A percentile compares a stretch with the other conserved stretches of the same genome.
Conservation (phyloP, 2,329 filamentous ascomycete genomes). For the Colletotrichum liaoningense region DNA sequence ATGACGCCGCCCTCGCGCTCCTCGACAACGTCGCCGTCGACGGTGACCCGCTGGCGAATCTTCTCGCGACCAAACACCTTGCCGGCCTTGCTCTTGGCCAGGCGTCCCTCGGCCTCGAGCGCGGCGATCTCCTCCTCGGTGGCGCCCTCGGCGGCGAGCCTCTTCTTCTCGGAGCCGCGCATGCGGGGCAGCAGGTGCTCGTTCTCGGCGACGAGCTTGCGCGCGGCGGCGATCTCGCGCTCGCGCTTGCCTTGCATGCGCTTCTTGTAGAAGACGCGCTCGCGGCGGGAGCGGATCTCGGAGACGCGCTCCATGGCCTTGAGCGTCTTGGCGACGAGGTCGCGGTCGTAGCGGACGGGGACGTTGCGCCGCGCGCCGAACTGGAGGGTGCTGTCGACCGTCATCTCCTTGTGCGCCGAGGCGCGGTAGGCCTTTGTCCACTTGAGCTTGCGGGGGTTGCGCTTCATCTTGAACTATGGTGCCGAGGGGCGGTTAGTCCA, state of each 20-base stretch:
- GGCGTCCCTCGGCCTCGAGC: conserved; percentile 52
- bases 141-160: conserved; percentile 61
- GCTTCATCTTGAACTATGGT: conserved; percentile 90
- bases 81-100: conserved; percentile 44
- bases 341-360: conserved; percentile 94
- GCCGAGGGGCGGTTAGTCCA: conserved; percentile 1
- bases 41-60: conserved; percentile 50
- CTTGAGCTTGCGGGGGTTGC: conserved; percentile 94
- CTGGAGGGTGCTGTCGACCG: conserved; percentile 92
- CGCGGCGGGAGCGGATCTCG: conserved; percentile 85
- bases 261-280: conserved; percentile 93
- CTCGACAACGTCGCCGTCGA: conserved; percentile 49
- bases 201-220: conserved; percentile 91
- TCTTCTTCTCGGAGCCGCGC: conserved; percentile 71
- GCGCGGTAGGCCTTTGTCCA: conserved; percentile 96
- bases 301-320: conserved; percentile 91
- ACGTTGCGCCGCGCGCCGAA: conserved; percentile 95
- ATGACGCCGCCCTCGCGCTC: conserved; percentile 37
- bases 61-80: conserved; percentile 57
- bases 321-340: conserved; percentile 87
- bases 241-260: conserved; percentile 93
- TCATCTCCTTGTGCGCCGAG: conserved; percentile 76
- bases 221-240: conserved; percentile 80
- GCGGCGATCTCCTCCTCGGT: conserved; percentile 62
- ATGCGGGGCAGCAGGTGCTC: conserved; percentile 88